A percentile compares a stretch with the other conserved stretches of the same genome.
Conservation (phyloP, 129 eudicot species). For the Rutidosis leptorrhynchoides region DNA sequence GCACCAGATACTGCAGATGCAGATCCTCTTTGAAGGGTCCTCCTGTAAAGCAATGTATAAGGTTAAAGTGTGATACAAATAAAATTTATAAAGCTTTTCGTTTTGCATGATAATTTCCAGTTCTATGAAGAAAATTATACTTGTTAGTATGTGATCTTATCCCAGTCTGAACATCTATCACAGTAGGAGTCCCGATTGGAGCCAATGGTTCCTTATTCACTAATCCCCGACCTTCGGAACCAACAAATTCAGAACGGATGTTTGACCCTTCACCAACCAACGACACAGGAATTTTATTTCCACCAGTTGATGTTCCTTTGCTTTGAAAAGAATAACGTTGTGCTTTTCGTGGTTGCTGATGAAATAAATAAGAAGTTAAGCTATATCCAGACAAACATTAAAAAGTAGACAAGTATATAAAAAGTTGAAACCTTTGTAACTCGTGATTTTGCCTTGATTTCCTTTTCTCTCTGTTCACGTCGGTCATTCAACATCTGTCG, state of each 20-base stretch:
- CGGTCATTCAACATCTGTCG: slow-evolving; percentile 95
- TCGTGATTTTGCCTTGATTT: slow-evolving; percentile 67
- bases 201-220: slow-evolving; percentile 51
- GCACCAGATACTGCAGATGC: slow-evolving; percentile 39
- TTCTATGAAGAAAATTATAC: slow-evolving; percentile 32
- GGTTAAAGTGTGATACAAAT: background rate
- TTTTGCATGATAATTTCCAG: slow-evolving; percentile 12
- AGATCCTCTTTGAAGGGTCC: slow-evolving; percentile 50
- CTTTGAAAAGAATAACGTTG: slow-evolving; percentile 45
- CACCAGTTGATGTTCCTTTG: slow-evolving; percentile 22
- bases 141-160: slow-evolving; percentile 42
- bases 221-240: slow-evolving; percentile 36
- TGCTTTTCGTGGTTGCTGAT: slow-evolving; percentile 58
- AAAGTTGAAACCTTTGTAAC: slow-evolving; percentile 49
- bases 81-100: background rate
- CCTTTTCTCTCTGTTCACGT: slow-evolving; percentile 91
- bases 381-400: background rate
- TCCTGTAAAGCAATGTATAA: slow-evolving; percentile 36
- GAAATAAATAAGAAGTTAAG: slow-evolving; percentile 10
- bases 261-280: slow-evolving; percentile 43
- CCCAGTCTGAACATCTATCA: slow-evolving; percentile 38
- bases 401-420: background rate
- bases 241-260: slow-evolving; percentile 29
- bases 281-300: slow-evolving; percentile 30
- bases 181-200: slow-evolving; percentile 68